Percentiles rank a stretch among this genome's conserved stretches.
Evolutionary conservation across 2,329 filamentous ascomycete species (phyloP).

Genomic region (Botryosphaeria dothidea): DNA sequence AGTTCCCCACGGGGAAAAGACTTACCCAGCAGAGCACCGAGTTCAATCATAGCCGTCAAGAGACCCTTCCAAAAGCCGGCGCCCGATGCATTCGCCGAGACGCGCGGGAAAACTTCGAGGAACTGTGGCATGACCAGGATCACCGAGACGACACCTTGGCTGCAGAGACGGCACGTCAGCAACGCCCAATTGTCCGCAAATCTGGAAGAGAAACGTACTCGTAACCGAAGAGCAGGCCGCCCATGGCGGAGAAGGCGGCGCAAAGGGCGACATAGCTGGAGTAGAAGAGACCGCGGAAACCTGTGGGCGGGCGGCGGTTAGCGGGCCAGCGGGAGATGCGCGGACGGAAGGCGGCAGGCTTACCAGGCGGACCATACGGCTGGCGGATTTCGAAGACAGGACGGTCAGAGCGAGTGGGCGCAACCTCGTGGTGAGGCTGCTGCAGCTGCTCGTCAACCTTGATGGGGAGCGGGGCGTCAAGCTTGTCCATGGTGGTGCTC

Average conservation of each 20-base stretch:
- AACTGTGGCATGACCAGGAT: constrained; percentile 57
- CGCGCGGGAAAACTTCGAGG: constrained; percentile 45
- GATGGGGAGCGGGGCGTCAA: constrained; percentile 7
- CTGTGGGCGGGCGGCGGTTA: constrained; percentile 25
- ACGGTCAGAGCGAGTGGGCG: constrained; percentile 19
- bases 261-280: constrained; percentile 54
- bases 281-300: constrained; percentile 49
- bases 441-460: constrained; percentile 4
- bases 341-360: not conserved
- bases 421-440: constrained; percentile 20
- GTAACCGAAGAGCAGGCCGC: constrained; percentile 54
- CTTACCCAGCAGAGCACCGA: constrained; percentile 49
- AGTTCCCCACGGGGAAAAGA: constrained; percentile 18
- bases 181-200: constrained; percentile 24
- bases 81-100: constrained; percentile 43
- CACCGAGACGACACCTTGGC: constrained; percentile 46
- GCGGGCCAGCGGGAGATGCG: not conserved
- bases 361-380: constrained; percentile 30
- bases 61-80: constrained; percentile 48
- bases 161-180: constrained; percentile 22
- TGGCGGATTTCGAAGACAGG: constrained; percentile 24
- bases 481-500: constrained; percentile 13
- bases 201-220: constrained; percentile 32
- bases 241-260: constrained; percentile 52
- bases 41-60: constrained; percentile 57